Evolutionary conservation across 108 stramenopile genomes (phyloP).

Genomic region (Chaetoceros muelleri): DNA sequence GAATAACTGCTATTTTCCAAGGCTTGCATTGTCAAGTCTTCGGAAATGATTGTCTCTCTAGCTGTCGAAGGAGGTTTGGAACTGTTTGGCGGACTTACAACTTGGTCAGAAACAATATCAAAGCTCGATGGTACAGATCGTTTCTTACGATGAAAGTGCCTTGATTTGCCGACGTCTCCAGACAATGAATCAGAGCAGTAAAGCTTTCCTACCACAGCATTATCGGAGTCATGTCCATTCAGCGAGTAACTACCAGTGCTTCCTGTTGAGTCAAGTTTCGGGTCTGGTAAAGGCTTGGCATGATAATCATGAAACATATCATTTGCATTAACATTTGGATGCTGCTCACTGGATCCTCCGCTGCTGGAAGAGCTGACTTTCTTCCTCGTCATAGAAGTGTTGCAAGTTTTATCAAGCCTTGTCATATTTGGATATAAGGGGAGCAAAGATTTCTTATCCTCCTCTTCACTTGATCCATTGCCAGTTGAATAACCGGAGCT

Average conservation of each 20-base stretch:
- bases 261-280: slow-evolving; percentile 37
- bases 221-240: slow-evolving; percentile 38
- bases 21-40: too few species aligned
- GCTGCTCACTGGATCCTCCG: slow-evolving; percentile 23
- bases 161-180: slow-evolving; percentile 32
- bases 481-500: slow-evolving; percentile 54
- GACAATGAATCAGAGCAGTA: slow-evolving; percentile 57
- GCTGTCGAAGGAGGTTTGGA: background rate
- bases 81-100: slow-evolving; percentile 10
- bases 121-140: background rate
- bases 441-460: slow-evolving; percentile 11
- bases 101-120: slow-evolving; percentile 8
- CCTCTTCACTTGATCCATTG: slow-evolving; percentile 31
- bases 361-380: slow-evolving; percentile 54
- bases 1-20: background rate
- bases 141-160: background rate
- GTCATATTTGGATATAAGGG: slow-evolving; percentile 4
- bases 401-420: slow-evolving; percentile 6
- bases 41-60: background rate
- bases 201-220: slow-evolving; percentile 40
- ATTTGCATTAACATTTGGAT: slow-evolving; percentile 11
- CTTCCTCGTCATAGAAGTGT: slow-evolving; percentile 20
- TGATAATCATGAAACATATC: slow-evolving; percentile 73
- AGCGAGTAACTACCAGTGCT: slow-evolving; percentile 26
- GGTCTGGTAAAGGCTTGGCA: slow-evolving; percentile 62